These are phyloP conservation scores for Aspergillus unguis DNA, from an alignment of 2,329 filamentous ascomycete species.

Conservation along the genomic window DNA sequence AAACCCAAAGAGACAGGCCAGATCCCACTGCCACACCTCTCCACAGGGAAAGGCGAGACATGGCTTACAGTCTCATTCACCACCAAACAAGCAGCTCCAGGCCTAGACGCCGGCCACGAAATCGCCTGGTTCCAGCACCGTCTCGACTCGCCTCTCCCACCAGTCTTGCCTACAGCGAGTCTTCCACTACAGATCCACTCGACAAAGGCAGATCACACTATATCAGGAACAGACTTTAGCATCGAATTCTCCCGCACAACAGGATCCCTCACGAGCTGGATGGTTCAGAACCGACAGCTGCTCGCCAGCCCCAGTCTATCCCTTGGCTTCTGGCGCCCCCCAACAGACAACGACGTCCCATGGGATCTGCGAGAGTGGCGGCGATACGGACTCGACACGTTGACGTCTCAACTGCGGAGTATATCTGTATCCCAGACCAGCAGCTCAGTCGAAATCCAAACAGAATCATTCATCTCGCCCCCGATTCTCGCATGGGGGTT, in stretches of 20 bases:
- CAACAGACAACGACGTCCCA: constrained; percentile 31
- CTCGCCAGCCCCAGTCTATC: constrained; percentile 1
- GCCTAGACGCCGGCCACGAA: constrained; percentile 53
- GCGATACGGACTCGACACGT: constrained; percentile 20
- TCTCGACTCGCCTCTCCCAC: not conserved
- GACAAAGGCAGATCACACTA: not conserved
- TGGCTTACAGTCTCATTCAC: constrained; percentile 26
- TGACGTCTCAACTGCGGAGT: constrained; percentile 6
- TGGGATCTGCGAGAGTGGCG: constrained; percentile 26
- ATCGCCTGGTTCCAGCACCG: constrained; percentile 15
- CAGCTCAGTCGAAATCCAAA: constrained; percentile 9
- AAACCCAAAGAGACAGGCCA: not conserved
- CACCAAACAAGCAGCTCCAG: constrained; percentile 45
- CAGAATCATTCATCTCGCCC: constrained; percentile 19
- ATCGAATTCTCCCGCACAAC: constrained; percentile 13
- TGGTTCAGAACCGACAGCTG: not conserved
- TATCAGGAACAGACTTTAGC: constrained; percentile 7
- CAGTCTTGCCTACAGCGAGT: not conserved
- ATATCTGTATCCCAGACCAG: constrained; percentile 9
- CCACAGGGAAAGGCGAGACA: constrained; percentile 24
- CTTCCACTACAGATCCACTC: not conserved
- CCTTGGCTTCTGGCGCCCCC: constrained; percentile 31
- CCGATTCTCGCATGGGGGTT: constrained; percentile 25
- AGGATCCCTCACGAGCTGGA: constrained; percentile 2
- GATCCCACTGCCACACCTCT: not conserved